Evolutionary conservation across 805 yeast species (phyloP).

Genomic region (Candida maris): DNA sequence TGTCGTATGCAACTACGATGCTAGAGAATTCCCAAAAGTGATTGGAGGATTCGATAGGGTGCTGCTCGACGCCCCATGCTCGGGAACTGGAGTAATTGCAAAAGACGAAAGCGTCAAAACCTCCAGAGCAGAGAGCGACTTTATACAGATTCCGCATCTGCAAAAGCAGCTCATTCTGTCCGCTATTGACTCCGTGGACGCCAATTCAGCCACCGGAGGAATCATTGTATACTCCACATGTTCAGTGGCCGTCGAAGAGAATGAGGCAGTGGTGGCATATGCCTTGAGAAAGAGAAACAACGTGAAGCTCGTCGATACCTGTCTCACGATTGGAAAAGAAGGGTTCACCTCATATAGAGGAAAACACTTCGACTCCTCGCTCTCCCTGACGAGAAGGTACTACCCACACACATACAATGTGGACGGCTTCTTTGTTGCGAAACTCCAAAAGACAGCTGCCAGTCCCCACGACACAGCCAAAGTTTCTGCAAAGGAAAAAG

Average conservation of each 20-base stretch:
- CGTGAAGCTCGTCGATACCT: slow-evolving; percentile 89
- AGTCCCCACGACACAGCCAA: slow-evolving; percentile 80
- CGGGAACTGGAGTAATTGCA: slow-evolving; percentile 99
- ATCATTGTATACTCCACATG: slow-evolving; percentile 95
- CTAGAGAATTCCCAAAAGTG: slow-evolving; percentile 96
- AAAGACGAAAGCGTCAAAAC: slow-evolving; percentile 94
- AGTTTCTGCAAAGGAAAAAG: slow-evolving; percentile 88
- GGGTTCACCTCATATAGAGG: slow-evolving; percentile 95
- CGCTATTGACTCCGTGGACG: slow-evolving; percentile 97
- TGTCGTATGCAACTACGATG: slow-evolving; percentile 95
- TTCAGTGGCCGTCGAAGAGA: slow-evolving; percentile 97
- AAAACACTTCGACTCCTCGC: slow-evolving; percentile 74
- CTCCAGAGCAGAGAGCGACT: slow-evolving; percentile 92
- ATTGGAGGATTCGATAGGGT: slow-evolving; percentile 98
- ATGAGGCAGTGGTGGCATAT: slow-evolving; percentile 97
- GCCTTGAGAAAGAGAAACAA: slow-evolving; percentile 95
- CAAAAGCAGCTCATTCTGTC: slow-evolving; percentile 91
- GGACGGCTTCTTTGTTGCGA: slow-evolving; percentile 97
- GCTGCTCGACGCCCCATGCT: slow-evolving; percentile 96
- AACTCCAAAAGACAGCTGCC: slow-evolving; percentile 85
- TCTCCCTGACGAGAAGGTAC: slow-evolving; percentile 85
- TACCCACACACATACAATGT: slow-evolving; percentile 98
- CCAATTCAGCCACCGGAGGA: slow-evolving; percentile 88
- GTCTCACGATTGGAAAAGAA: slow-evolving; percentile 89
- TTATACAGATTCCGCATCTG: slow-evolving; percentile 92